phyloP scores from a whole-genome alignment of 2,329 filamentous ascomycete species.

The Xylariaceae sp. region DNA sequence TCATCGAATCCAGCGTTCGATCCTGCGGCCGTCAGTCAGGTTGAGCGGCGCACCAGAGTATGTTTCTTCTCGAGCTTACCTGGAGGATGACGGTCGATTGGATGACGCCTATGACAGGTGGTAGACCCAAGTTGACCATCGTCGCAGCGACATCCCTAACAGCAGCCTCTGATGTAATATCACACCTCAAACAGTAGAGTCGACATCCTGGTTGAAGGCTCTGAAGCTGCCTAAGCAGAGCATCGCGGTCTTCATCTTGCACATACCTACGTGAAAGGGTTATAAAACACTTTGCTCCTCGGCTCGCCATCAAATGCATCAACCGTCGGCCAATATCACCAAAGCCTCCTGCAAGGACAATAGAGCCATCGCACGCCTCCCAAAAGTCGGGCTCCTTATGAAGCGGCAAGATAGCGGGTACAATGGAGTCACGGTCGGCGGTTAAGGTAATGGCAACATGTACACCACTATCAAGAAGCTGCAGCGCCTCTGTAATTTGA shows the following conservation, averaged over 20 bases:
- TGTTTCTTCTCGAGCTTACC: conserved; percentile 9
- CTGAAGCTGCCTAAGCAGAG: conserved; percentile 4
- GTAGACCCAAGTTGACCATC: conserved; percentile 2
- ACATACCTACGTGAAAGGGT: conserved; percentile 14
- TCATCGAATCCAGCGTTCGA: conserved; percentile 11
- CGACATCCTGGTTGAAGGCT: conserved; percentile 3
- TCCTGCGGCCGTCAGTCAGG: conserved; percentile 3
- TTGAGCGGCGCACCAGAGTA: no score
- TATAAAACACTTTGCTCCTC: conserved; percentile 15
- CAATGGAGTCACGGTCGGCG: not conserved
- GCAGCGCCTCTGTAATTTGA: conserved; percentile 1
- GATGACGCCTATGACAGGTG: conserved; percentile 15
- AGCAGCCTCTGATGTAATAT: not conserved
- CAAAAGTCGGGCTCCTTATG: not conserved
- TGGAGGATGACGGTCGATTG: conserved; percentile 12
- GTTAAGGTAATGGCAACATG: conserved; percentile 2
- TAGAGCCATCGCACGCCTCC: conserved; percentile 6
- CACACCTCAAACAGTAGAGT: conserved; percentile 6
- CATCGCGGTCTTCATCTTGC: not conserved
- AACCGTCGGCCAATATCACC: conserved; percentile 19
- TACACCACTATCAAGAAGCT: conserved; percentile 8
- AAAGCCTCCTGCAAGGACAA: conserved; percentile 17
- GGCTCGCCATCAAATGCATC: conserved; percentile 11
- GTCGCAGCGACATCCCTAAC: not conserved
- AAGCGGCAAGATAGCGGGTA: not conserved